Conservation (phyloP, 768 basidiomycete species). For the Phlebiopsis flavidoalba region DNA sequence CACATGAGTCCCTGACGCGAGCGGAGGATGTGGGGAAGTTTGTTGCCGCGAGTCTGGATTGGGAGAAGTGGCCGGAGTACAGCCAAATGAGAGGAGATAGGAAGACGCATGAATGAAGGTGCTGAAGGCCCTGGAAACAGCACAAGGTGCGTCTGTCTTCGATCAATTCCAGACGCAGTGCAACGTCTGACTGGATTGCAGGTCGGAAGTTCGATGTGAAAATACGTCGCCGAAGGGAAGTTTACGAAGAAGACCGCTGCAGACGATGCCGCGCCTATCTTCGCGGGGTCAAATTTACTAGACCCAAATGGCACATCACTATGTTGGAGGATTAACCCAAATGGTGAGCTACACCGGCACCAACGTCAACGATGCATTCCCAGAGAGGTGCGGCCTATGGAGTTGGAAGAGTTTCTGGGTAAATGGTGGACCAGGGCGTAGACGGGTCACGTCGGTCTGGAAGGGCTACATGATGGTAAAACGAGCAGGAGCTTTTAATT, state of each 20-base stretch:
- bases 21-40: constrained; percentile 1
- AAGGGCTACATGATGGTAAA: too few relatives aligned
- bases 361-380: neutral
- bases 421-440: neutral
- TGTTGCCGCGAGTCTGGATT: constrained; percentile 5
- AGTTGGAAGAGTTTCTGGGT: neutral
- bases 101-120: neutral
- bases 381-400: neutral
- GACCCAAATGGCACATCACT: neutral
- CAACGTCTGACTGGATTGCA: neutral
- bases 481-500: too few relatives aligned
- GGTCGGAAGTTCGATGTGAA: neutral
- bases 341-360: neutral
- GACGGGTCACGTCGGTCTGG: too few relatives aligned
- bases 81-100: constrained; percentile 2
- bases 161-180: neutral
- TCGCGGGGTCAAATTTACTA: neutral
- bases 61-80: neutral
- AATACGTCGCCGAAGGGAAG: neutral
- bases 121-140: neutral
- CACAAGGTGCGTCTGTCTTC: neutral
- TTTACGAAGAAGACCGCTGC: neutral
- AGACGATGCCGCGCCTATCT: neutral
- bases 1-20: neutral
- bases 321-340: neutral